Base-by-base conservation (phyloP, 164 flowering plant genomes). In the Nymphaea thermarum region DNA sequence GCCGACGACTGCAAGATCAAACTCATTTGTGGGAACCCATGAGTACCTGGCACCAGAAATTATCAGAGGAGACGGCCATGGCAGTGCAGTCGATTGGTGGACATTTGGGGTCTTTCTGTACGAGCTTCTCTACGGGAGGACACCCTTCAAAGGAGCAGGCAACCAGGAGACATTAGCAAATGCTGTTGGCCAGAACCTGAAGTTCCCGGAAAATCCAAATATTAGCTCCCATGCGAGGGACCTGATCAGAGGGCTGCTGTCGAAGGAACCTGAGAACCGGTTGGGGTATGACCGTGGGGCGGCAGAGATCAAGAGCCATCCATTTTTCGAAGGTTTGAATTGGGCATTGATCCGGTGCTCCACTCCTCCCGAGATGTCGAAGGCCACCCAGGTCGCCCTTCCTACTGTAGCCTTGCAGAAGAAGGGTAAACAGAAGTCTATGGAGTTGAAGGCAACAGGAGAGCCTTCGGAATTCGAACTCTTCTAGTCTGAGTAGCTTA, bases 81-180 rank as follows among this genome's bases (percentile, higher is more conserved):
- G 98, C 42, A 90, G 82, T 75, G 85, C 96, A 3, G 96, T 90
- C 43, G 98, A 93, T 71, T 93, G 98, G 98, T 93, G 98, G 98
- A 87, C 87, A 0, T 79, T 82, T 43, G 98, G 98, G 7, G 85
- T 93, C 55, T 87, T 93, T 65, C 70, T 90, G 12, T 93, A 84
- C 47, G 98, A 90, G 78, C 86, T 93, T 63, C 68, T 90, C 10
- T 86, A 84, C 68, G 88, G 96, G 11, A 85, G 66, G 73, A 90
- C 98, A 2, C 96, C 98, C 10, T 93, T 90, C 82, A 88, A 86
- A 69, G 96, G 96, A 42, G 55, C 74, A 25, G 81, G 75, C 60
- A 86, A 88, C 25, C 91, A 90, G 44, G 95, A 87, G 2, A 93
- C 93, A 18, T 60, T 93, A 66, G 72, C 81, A 14, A 93, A 89